These are phyloP conservation scores for Marchantia polymorpha DNA, from an alignment of 225 moss, liverwort and hornwort genomes.

Conservation along the genomic window DNA sequence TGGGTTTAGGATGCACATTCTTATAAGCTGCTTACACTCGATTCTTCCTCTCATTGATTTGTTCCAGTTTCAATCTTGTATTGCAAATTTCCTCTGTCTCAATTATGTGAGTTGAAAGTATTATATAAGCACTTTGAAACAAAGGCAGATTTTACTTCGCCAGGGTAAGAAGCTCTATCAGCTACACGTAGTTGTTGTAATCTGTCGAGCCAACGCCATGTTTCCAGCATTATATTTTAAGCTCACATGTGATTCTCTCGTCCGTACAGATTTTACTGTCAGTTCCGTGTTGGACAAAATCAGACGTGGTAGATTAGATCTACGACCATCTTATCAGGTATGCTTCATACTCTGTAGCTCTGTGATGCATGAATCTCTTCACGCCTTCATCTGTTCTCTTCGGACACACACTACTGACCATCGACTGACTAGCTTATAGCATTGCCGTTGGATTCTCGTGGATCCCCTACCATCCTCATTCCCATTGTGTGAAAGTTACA, in stretches of 20 bases:
- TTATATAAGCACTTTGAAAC: too few relatives aligned
- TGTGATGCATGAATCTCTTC: too few relatives aligned
- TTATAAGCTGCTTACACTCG: background rate
- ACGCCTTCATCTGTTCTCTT: too few relatives aligned
- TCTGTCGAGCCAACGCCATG: background rate
- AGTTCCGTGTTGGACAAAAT: slow-evolving; percentile 53
- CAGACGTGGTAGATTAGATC: slow-evolving; percentile 45
- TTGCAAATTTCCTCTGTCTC: too few relatives aligned
- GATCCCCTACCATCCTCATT: background rate
- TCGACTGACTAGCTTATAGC: background rate
- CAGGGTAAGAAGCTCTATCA: too few relatives aligned
- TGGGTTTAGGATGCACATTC: background rate
- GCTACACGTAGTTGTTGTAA: too few relatives aligned
- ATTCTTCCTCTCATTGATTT: background rate
- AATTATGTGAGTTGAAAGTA: too few relatives aligned
- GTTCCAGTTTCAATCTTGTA: background rate
- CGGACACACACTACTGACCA: background rate
- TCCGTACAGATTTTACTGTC: slow-evolving; percentile 47
- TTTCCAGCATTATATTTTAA: background rate
- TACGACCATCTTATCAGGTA: slow-evolving; percentile 56
- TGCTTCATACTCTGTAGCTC: background rate
- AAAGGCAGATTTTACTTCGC: too few relatives aligned
- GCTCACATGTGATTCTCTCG: background rate
- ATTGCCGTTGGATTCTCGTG: background rate
- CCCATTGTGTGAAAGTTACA: background rate